These are phyloP conservation scores for Chaetoceros tenuissimus DNA, from an alignment of 108 stramenopile genomes.

Conservation along the genomic window DNA sequence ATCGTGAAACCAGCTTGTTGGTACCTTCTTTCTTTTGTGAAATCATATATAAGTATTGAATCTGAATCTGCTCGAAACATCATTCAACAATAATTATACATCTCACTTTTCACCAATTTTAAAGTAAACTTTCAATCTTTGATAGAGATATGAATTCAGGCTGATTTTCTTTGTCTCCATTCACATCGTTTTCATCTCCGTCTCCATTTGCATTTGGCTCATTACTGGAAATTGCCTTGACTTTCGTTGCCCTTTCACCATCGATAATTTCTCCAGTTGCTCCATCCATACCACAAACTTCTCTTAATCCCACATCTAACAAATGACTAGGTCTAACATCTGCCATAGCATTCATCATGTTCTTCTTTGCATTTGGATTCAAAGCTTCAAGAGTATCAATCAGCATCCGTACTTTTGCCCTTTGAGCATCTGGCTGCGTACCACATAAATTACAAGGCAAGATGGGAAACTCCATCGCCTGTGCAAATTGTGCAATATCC, in stretches of 20 bases:
- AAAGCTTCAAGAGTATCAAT: conserved; percentile 18
- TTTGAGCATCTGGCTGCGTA: conserved; percentile 34
- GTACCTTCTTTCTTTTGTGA: no score
- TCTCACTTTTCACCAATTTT: no score
- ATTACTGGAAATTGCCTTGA: background rate
- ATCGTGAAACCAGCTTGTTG: no score
- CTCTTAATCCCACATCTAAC: conserved; percentile 26
- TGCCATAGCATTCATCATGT: conserved; percentile 25
- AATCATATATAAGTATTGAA: no score
- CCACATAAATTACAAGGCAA: conserved; percentile 44
- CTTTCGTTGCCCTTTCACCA: background rate
- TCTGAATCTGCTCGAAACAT: no score
- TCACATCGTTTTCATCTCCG: no score
- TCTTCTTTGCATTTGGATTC: conserved; percentile 31
- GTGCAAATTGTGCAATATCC: conserved; percentile 28
- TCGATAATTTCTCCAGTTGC: conserved; percentile 27
- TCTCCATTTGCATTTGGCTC: background rate
- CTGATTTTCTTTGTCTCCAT: no score
- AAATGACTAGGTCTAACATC: conserved; percentile 36
- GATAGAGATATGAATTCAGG: background rate
- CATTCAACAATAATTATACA: no score
- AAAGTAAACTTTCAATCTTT: background rate
- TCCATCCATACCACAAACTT: conserved; percentile 33
- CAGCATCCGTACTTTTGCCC: conserved; percentile 31
- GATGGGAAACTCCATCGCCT: conserved; percentile 25